Evolutionary conservation across 768 basidiomycete genomes (phyloP).

Genomic region (Lanmaoa pseudosensibilis): DNA sequence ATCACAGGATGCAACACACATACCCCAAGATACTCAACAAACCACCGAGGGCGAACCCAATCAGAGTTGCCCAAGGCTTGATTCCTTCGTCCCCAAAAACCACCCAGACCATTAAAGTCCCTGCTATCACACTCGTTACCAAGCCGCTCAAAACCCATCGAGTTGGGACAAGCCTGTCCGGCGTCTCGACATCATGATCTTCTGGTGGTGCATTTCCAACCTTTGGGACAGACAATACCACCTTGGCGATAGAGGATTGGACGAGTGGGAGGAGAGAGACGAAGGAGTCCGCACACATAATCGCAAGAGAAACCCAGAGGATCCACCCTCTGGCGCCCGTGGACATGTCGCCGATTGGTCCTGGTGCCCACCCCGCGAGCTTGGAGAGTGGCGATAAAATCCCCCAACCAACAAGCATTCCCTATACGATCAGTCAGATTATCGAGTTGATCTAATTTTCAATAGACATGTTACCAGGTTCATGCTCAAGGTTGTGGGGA

Average conservation of each 20-base stretch:
- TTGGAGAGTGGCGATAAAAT: slow-evolving; percentile 89
- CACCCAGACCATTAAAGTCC: slow-evolving; percentile 80
- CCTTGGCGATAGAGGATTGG: slow-evolving; percentile 48
- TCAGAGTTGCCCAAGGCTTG: slow-evolving; percentile 89
- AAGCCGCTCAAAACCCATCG: slow-evolving; percentile 78
- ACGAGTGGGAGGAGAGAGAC: slow-evolving; percentile 81
- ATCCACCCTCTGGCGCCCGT: slow-evolving; percentile 94
- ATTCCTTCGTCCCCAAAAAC: slow-evolving; percentile 92
- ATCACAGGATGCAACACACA: slow-evolving; percentile 23
- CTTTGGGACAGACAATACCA: slow-evolving; percentile 31
- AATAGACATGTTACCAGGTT: slow-evolving; percentile 58
- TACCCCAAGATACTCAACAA: slow-evolving; percentile 87
- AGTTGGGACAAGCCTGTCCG: slow-evolving; percentile 77
- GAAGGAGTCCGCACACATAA: slow-evolving; percentile 92
- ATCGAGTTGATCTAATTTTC: not conserved
- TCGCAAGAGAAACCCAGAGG: slow-evolving; percentile 92
- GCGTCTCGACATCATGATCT: slow-evolving; percentile 71
- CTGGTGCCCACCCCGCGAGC: slow-evolving; percentile 86
- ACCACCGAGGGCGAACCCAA: slow-evolving; percentile 81
- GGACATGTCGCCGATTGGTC: slow-evolving; percentile 83
- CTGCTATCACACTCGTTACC: slow-evolving; percentile 55
- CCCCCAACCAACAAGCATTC: slow-evolving; percentile 97
- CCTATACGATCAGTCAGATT: slow-evolving; percentile 44
- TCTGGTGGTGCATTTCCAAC: slow-evolving; percentile 15
- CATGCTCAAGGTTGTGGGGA: slow-evolving; percentile 93